These are phyloP conservation scores for Rhodocollybia butyracea DNA, from an alignment of 768 basidiomycete genomes.

Conservation along the genomic window DNA sequence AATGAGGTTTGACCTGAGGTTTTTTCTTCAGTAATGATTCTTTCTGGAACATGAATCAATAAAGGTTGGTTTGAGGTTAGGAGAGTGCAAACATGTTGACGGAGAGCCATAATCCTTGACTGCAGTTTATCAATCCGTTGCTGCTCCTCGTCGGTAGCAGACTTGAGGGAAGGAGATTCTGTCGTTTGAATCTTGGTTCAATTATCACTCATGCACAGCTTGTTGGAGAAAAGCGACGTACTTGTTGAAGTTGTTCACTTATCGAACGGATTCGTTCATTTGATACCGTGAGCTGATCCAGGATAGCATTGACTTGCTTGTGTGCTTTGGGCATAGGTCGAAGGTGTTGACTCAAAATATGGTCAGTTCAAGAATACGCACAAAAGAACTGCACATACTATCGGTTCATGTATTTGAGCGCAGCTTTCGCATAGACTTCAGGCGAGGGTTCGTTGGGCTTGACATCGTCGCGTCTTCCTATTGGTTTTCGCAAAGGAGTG, in stretches of 20 bases:
- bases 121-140: slow-evolving; percentile 35
- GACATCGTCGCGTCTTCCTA: slow-evolving; percentile 35
- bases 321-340: slow-evolving; percentile 52
- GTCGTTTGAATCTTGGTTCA: slow-evolving; percentile 20
- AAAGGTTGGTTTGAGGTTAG: background rate
- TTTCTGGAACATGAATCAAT: slow-evolving; percentile 10
- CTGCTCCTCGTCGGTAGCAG: slow-evolving; percentile 40
- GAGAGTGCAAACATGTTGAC: slow-evolving; percentile 31
- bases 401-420: slow-evolving; percentile 71
- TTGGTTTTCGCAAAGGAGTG: slow-evolving; percentile 58
- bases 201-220: slow-evolving; percentile 10
- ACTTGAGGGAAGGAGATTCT: slow-evolving; percentile 29
- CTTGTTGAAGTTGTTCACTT: slow-evolving; percentile 28
- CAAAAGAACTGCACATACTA: slow-evolving; percentile 48
- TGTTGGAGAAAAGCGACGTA: slow-evolving; percentile 13
- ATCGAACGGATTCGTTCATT: slow-evolving; percentile 36
- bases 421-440: slow-evolving; percentile 73
- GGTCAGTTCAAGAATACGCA: slow-evolving; percentile 1
- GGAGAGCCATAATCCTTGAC: slow-evolving; percentile 33
- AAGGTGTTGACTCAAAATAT: slow-evolving; percentile 30
- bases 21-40: slow-evolving; percentile 11
- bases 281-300: slow-evolving; percentile 35
- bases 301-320: slow-evolving; percentile 39
- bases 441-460: slow-evolving; percentile 53
- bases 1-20: slow-evolving; percentile 1